Percentiles rank a stretch among this genome's conserved stretches.
Evolutionary conservation across 768 basidiomycete genomes (phyloP).

Genomic region (Kwoniella sp.): DNA sequence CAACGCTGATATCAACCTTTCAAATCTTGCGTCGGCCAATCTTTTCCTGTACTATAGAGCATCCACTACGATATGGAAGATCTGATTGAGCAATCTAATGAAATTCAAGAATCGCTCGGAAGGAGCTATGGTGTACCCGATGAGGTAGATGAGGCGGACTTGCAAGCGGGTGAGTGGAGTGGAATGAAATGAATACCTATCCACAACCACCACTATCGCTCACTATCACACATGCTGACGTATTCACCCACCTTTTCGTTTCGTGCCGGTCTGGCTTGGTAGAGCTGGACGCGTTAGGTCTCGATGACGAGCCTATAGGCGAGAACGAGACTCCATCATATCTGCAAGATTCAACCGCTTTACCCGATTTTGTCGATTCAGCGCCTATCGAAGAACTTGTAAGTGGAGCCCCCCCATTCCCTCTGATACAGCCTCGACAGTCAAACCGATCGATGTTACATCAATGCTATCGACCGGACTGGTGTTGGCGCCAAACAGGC

Average conservation of each 20-base stretch:
- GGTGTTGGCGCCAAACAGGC: too few species aligned
- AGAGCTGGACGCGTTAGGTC: constrained; percentile 89
- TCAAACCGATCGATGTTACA: too few species aligned
- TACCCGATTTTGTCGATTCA: constrained; percentile 90
- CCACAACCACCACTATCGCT: background rate
- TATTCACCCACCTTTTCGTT: too few species aligned
- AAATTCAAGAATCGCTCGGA: constrained; percentile 91
- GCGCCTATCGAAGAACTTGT: constrained; percentile 66
- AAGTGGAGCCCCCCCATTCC: too few species aligned
- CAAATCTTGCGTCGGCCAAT: too few species aligned
- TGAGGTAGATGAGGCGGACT: constrained; percentile 94
- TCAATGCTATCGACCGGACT: too few species aligned
- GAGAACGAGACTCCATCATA: constrained; percentile 91
- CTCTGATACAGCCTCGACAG: too few species aligned
- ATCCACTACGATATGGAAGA: constrained; percentile 99
- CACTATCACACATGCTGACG: too few species aligned
- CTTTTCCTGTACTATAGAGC: too few species aligned
- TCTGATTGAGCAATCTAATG: constrained; percentile 91
- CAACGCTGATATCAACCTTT: constrained; percentile 1
- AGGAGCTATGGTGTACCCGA: constrained; percentile 95
- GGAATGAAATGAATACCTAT: too few species aligned
- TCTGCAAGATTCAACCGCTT: constrained; percentile 74
- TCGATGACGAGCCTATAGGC: constrained; percentile 66
- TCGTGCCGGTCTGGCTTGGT: constrained; percentile 5
- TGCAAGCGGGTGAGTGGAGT: constrained; percentile 78